These are phyloP conservation scores for Nicotiana obtusifolia DNA, from an alignment of 257 asterid genomes.

Conservation along the genomic window DNA sequence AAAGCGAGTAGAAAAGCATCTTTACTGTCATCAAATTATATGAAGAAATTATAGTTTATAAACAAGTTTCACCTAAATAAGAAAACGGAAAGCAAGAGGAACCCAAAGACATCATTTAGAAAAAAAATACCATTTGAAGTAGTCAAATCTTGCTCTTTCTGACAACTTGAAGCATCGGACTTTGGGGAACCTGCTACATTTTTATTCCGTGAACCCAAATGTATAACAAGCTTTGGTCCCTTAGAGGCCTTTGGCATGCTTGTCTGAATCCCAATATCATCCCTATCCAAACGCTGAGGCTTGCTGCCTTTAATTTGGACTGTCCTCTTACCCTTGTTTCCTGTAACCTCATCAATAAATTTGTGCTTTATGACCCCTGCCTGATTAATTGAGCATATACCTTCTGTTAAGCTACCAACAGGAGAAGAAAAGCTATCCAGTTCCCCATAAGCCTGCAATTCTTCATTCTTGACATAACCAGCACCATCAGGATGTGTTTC, in stretches of 20 bases:
- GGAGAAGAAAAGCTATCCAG: constrained; percentile 43
- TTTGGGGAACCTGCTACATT: constrained; percentile 45
- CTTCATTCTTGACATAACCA: constrained; percentile 34
- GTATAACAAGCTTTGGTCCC: constrained; percentile 86
- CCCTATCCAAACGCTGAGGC: constrained; percentile 34
- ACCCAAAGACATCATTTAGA: not conserved
- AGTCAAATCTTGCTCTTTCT: constrained; percentile 47
- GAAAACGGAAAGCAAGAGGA: constrained; percentile 5
- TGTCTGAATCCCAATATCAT: constrained; percentile 41
- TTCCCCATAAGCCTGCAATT: constrained; percentile 36
- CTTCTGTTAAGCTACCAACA: constrained; percentile 52
- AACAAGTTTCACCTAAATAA: constrained; percentile 2
- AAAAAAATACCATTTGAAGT: constrained; percentile 50
- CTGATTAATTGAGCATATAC: constrained; percentile 35
- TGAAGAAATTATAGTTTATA: not conserved
- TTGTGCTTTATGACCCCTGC: constrained; percentile 44
- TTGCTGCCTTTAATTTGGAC: constrained; percentile 59
- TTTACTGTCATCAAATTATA: not conserved
- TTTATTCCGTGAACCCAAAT: constrained; percentile 71
- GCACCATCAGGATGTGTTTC: constrained; percentile 28
- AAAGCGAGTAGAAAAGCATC: not conserved
- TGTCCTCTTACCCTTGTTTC: constrained; percentile 36
- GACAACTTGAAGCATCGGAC: constrained; percentile 56
- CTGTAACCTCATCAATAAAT: constrained; percentile 45
- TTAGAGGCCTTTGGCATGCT: constrained; percentile 41